Evolutionary conservation across 371 early-diverging fungal species (phyloP), one percentile per base, ranked within the genome.

Genomic region (Mucor indicus): DNA sequence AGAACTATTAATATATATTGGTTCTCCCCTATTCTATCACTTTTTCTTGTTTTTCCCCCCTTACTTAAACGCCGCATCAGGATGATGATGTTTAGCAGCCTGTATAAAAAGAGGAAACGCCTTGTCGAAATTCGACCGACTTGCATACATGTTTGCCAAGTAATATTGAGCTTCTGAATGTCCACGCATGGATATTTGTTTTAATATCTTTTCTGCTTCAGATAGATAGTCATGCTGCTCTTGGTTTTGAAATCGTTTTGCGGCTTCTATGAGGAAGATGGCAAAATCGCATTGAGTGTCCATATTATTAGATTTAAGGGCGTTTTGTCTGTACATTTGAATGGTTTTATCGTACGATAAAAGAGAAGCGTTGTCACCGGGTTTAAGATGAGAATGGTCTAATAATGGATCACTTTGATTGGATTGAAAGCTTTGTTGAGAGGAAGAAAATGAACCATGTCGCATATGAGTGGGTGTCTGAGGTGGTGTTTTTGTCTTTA

Each of bases 261-360:
- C 80, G 11, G 79, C 75, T 23, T 81, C 79, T 2, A 85, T 77
- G 47, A 87, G 66, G 43, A 83, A 85, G 9, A 79, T 80, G 7
- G 89, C 89, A 74, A 92, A 90, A 45, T 88, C 88, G 27, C 87
- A 80, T 62, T 86, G 90, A 19, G 84, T 71, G 8, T 79, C 79
- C 10, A 84, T 80, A 52, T 89, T 87, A 32, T 83, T 83, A 36
- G 84, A 83, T 60, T 82, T 83, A 62, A 85, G 87, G 21, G 84
- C 88, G 50, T 88, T 88, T 50, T 86, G 81, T 25, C 89, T 67
- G 55, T 88, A 89, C 72, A 83, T 71, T 60, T 87, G 83, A 39
- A 92, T 66, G 1, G 86, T 83, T 47, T 84, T 80, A 21, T 80
- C 80, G 40, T 83, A 77, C 3, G 86, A 77, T 6, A 85, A 55